Base-by-base conservation (phyloP, 139 green algal genomes). In the Deuterostichococcus epilithicus region DNA sequence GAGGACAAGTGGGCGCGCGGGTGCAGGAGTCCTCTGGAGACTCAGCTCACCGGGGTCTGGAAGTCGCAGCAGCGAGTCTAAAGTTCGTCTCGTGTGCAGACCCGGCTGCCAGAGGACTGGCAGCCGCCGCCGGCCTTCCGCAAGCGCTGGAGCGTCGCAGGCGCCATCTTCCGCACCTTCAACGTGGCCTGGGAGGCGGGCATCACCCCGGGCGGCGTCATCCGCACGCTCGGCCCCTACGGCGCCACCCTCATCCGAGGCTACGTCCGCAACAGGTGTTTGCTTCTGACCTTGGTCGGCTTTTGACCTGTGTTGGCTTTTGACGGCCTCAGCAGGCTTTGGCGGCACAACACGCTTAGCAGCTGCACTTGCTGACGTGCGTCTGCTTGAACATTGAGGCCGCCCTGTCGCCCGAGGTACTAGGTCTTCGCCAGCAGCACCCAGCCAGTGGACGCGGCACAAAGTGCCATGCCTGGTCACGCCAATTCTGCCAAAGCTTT, bases 141-240 rank as follows among this genome's bases (percentile, higher is more conserved):
- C 18, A 74, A 82, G 30, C 79, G 76, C 23, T 90, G 80, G 83
- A 82, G 67, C 0, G 65, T 78, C 59, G 70, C 82, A 0, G 82
- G 81, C 10, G 80, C 85, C 70, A 34, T 92, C 35, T 92, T 79
- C 77, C 38, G 44, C 35, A 13, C 59, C 36, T 63, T 80, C 47
- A 78, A 44, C 2, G 42, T 36, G 23, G 37, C 74, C 5, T 97
- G 91, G 90, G 76, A 91, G 66, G 44, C 44, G 25, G 92, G 91
- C 66, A 44, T 92, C 6, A 97, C 92, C 0, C 93, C 93, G 1
- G 91, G 91, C 8, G 71, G 72, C 33, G 26, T 97, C 15, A 84
- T 96, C 37, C 81, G 93, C 63, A 76, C 37, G 3, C 70, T 95
- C 15, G 93, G 93, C 1, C 93, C 93, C 5, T 89, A 76, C 81